These are phyloP conservation scores for Tricharina praecox DNA, from an alignment of 495 filamentous ascomycete species.

Conservation along the genomic window DNA sequence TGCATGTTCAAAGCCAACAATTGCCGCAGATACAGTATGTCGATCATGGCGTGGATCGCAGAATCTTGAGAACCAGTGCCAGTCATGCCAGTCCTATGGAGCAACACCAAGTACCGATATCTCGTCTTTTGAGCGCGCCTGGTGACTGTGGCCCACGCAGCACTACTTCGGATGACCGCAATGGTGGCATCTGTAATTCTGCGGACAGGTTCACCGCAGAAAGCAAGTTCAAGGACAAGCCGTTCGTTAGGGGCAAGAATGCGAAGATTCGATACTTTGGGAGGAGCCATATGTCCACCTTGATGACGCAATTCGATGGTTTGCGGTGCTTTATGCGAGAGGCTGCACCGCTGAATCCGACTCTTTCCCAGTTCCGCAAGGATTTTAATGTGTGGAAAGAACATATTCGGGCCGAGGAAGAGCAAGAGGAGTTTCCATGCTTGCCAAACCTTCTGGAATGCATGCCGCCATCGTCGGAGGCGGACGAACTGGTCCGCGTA, in stretches of 20 bases:
- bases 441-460: slow-evolving; percentile 24
- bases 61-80: background rate
- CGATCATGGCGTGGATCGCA: background rate
- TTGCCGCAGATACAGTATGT: slow-evolving; percentile 1
- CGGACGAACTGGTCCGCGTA: slow-evolving; percentile 28
- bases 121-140: background rate
- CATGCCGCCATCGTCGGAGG: slow-evolving; percentile 29
- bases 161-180: background rate
- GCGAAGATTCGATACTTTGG: slow-evolving; percentile 1
- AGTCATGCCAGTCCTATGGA: background rate
- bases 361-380: background rate
- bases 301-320: slow-evolving; percentile 1
- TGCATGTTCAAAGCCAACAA: background rate
- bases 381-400: background rate
- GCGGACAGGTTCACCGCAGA: no score
- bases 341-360: background rate
- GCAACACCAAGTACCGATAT: slow-evolving; percentile 4
- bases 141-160: background rate
- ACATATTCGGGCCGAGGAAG: background rate
- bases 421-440: background rate
- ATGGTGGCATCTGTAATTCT: background rate
- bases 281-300: background rate
- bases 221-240: background rate
- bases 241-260: background rate
- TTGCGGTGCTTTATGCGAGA: background rate